These are phyloP conservation scores for Hyphodiscus sp. DNA, from an alignment of 2,329 filamentous ascomycete species.

Conservation along the genomic window DNA sequence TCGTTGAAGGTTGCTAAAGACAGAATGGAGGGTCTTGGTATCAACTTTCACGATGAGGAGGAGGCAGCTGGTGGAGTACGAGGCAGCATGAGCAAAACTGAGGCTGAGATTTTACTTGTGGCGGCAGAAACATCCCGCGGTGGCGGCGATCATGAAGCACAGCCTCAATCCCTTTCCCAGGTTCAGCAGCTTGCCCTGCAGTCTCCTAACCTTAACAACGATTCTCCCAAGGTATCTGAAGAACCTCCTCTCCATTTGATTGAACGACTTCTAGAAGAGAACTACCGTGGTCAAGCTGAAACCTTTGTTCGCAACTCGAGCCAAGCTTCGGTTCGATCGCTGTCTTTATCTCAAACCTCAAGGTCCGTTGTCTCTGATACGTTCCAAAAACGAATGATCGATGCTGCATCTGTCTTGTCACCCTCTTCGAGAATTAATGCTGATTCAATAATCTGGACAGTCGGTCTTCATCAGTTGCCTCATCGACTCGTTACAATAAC, in stretches of 20 bases:
- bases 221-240: background rate
- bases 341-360: background rate
- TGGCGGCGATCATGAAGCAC: background rate
- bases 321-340: background rate
- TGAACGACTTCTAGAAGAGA: slow-evolving; percentile 20
- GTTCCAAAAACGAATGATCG: too few relatives aligned
- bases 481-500: background rate
- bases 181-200: background rate
- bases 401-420: too few relatives aligned
- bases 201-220: background rate
- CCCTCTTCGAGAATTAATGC: too few relatives aligned
- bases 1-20: background rate
- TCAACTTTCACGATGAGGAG: background rate
- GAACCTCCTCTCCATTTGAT: slow-evolving; percentile 7
- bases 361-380: background rate
- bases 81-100: background rate
- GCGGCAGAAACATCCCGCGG: background rate
- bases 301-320: slow-evolving; percentile 14
- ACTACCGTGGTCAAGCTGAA: slow-evolving; percentile 21
- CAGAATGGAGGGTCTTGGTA: background rate
- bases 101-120: background rate
- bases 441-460: background rate
- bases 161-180: background rate
- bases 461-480: background rate
- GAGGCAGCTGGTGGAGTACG: background rate